Percentiles rank a stretch among this genome's conserved stretches.
phyloP scores from a whole-genome alignment of 2,329 filamentous ascomycete species.

The Aspergillus sp. region DNA sequence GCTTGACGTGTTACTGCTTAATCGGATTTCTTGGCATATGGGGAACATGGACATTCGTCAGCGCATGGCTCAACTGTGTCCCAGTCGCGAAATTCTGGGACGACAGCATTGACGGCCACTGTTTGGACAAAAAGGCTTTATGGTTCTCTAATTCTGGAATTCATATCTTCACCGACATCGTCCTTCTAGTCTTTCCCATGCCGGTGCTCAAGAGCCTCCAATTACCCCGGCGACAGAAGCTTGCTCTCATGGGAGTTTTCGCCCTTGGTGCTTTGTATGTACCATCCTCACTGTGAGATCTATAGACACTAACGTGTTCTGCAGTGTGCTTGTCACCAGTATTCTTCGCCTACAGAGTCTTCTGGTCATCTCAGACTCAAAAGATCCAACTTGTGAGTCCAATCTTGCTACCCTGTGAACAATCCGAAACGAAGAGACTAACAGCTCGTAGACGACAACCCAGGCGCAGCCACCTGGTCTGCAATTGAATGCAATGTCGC shows the following conservation, averaged over 20 bases:
- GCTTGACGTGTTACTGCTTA: slow-evolving; percentile 32
- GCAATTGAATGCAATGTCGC: slow-evolving; percentile 44
- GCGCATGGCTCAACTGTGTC: slow-evolving; percentile 32
- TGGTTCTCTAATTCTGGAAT: slow-evolving; percentile 47
- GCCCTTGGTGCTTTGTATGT: slow-evolving; percentile 45
- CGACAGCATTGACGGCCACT: slow-evolving; percentile 26
- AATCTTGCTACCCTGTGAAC: background rate
- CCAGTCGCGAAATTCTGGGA: slow-evolving; percentile 33
- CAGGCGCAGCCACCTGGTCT: slow-evolving; percentile 45
- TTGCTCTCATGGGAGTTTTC: slow-evolving; percentile 43
- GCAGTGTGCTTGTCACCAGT: slow-evolving; percentile 42
- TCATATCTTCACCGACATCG: slow-evolving; percentile 44
- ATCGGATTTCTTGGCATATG: slow-evolving; percentile 34
- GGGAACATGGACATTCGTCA: slow-evolving; percentile 32
- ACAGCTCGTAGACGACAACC: slow-evolving; percentile 26
- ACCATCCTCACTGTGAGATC: background rate
- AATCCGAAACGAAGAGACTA: background rate
- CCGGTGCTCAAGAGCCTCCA: slow-evolving; percentile 42
- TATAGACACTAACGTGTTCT: background rate
- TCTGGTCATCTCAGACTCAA: slow-evolving; percentile 27
- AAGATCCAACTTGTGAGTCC: slow-evolving; percentile 30
- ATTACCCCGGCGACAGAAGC: slow-evolving; percentile 40
- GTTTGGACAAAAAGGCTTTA: slow-evolving; percentile 40
- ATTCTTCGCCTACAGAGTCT: slow-evolving; percentile 35
- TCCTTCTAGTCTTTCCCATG: slow-evolving; percentile 44